A percentile compares a stretch with the other conserved stretches of the same genome.
Evolutionary conservation across 2,329 filamentous ascomycete genomes (phyloP).

Genomic region (Penicillium sumatraense): DNA sequence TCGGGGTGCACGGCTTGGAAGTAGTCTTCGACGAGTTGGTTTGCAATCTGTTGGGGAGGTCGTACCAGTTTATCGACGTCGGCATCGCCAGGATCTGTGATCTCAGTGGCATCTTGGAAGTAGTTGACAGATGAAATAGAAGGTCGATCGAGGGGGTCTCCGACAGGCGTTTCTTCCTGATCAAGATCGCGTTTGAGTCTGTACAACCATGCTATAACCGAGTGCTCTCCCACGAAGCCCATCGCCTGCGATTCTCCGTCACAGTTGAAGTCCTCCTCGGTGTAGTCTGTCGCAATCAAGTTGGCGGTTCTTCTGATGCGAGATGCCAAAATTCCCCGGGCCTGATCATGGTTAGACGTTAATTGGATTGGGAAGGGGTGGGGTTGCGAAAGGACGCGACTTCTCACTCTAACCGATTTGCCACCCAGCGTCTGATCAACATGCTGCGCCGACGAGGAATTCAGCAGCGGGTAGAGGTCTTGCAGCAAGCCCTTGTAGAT

Average conservation of each 20-base stretch:
- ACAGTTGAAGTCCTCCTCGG: conserved; percentile 49
- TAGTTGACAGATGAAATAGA: conserved; percentile 42
- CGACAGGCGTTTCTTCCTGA: conserved; percentile 23
- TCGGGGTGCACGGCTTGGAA: conserved; percentile 33
- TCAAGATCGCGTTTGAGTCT: conserved; percentile 44
- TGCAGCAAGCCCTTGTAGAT: conserved; percentile 41
- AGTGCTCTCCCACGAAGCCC: conserved; percentile 51
- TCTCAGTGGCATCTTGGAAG: conserved; percentile 46
- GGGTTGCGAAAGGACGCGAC: conserved; percentile 23
- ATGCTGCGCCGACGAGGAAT: conserved; percentile 35
- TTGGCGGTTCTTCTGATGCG: conserved; percentile 9
- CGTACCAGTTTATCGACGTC: conserved; percentile 45
- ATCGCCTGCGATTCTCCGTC: conserved; percentile 42
- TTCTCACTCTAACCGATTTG: conserved; percentile 31
- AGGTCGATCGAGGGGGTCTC: conserved; percentile 25
- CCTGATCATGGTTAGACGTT: background rate
- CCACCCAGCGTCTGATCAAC: conserved; percentile 41
- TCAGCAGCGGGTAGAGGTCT: conserved; percentile 38
- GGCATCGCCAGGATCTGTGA: conserved; percentile 38
- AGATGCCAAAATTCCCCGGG: background rate
- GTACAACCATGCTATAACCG: conserved; percentile 50
- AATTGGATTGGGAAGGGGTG: background rate
- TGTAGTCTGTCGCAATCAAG: conserved; percentile 43
- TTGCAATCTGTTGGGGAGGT: conserved; percentile 43
- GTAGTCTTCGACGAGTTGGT: conserved; percentile 43